Base-by-base conservation (phyloP, 306 rosid species). In the Gastrolobium villosum region DNA sequence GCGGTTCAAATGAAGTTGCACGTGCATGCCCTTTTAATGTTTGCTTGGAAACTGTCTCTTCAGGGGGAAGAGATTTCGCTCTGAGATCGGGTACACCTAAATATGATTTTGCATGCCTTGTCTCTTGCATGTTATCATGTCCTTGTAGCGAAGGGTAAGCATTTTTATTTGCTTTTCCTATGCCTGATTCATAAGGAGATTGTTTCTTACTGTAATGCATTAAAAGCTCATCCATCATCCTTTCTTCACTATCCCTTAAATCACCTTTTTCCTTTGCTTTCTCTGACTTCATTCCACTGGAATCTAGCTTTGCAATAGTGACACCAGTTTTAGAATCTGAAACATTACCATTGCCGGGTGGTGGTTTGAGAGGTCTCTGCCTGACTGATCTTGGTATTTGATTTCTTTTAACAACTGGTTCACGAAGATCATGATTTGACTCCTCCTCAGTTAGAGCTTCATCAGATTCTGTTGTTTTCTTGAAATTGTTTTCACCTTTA, bases 321-420 rank as follows among this genome's bases (percentile, higher is more conserved):
- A 13, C 8, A 20, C 9, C 13, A 13, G 60, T 50, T 50, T 75
- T 45, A 2, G 71, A 53, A 70, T 62, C 41, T 41, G 65, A 32
- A 6, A 11, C 57, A 7, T 13, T 10, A 41, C 72, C 61, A 20
- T 77, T 6, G 1, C 45, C 72, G 1, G 28, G 43, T 30, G 71
- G 78, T 37, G 85, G 81, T 76, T 81, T 90, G 32, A 54, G 72
- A 61, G 75, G 79, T 75, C 82, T 84, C 34, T 85, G 70, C 81
- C 99, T 86, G 10, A 89, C 94, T 6, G 98, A 91, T 74, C 45
- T 91, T 53, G 96, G 90, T 78, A 64, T 84, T 35, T 88, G 82
- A 79, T 87, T 80, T 36, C 83, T 83, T 39, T 70, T 75, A 3
- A 28, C 77, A 31, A 79, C 65, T 39, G 73, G 54, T 64, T 70